Evolutionary conservation across 1,139 yeast genomes (phyloP), one percentile per base, ranked within the genome.

Genomic region (Meyerozyma athensensis): DNA sequence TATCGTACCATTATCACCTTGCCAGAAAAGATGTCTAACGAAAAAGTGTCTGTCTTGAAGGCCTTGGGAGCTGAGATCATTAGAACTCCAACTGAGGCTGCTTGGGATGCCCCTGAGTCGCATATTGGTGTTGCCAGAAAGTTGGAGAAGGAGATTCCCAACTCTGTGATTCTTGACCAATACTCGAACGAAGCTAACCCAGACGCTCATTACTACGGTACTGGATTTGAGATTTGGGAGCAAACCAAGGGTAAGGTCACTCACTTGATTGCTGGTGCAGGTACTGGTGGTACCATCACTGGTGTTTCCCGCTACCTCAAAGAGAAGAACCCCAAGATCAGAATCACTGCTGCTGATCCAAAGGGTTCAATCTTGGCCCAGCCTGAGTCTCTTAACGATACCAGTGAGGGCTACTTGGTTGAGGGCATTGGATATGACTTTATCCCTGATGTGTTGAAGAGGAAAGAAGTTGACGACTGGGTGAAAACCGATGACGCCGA

Each of bases 361-460:
- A 72, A 77, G 51, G 96, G 96, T 23, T 86, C 95, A 37, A 85
- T 86, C 51, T 74, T 86, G 52, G 95, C 95, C 19, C 72, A 71
- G 40, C 96, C 96, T 24, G 92, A 79, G 56, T 56, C 79, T n/a
- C 71, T 86, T 52, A 86, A 86, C 62, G 58, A 68, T 31, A 61
- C 79, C 23, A 59, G 68, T 30, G 79, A 75, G 13, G 73, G 79
- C 16, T 86, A 86, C 65, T 77, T 85, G 56, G 95, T 86, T 36
- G 96, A 86, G 65, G 96, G 96, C 61, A 86, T 86, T 52, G 96
- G 96, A 49, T 86, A 86, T 59, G 96, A 86, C 63, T 86, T 86
- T 56, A 71, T 86, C 44, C 96, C 96, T 35, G 86, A 85, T 39
- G 95, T 84, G 19, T 73, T 86, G 55, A 69, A 81, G 56, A 76